phyloP scores from a whole-genome alignment of 306 rosid species.

The Echinosophora koreensis region DNA sequence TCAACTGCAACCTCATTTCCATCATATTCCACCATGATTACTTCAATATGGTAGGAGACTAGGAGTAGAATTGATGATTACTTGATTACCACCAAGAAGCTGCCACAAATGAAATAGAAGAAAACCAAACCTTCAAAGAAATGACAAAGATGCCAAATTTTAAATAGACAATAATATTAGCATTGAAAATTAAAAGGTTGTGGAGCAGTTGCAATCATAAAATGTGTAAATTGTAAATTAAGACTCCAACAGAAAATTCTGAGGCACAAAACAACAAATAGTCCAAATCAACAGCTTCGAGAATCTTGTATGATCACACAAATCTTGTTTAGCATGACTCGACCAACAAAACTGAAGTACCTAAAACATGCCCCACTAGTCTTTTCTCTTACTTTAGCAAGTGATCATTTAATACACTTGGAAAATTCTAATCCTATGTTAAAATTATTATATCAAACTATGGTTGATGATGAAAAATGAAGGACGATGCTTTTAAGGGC shows the following conservation, averaged over 20 bases:
- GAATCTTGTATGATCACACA: conserved; percentile 71
- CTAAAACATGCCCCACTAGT: conserved; percentile 68
- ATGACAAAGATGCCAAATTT: conserved; percentile 49
- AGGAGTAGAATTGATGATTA: conserved; percentile 26
- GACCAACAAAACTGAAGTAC: conserved; percentile 66
- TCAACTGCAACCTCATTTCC: conserved; percentile 51
- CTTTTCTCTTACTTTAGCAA: conserved; percentile 50
- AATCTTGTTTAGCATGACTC: conserved; percentile 60
- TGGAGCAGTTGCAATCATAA: conserved; percentile 78
- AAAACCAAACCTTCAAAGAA: conserved; percentile 44
- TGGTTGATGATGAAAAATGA: conserved; percentile 34
- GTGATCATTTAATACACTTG: conserved; percentile 53
- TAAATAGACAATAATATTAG: conserved; percentile 36
- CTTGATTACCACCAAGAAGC: conserved; percentile 18
- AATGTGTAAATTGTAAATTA: conserved; percentile 55
- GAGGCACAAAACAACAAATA: conserved; percentile 49
- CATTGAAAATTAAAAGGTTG: conserved; percentile 52
- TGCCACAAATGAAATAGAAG: conserved; percentile 49
- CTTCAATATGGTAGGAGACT: conserved; percentile 35
- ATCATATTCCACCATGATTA: conserved; percentile 76
- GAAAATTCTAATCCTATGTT: conserved; percentile 41
- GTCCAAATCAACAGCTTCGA: conserved; percentile 70
- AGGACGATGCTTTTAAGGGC: conserved; percentile 43
- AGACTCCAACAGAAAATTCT: conserved; percentile 50
- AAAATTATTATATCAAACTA: conserved; percentile 9